Base-by-base conservation (phyloP, 805 yeast species). In the Starmerella sp. region DNA sequence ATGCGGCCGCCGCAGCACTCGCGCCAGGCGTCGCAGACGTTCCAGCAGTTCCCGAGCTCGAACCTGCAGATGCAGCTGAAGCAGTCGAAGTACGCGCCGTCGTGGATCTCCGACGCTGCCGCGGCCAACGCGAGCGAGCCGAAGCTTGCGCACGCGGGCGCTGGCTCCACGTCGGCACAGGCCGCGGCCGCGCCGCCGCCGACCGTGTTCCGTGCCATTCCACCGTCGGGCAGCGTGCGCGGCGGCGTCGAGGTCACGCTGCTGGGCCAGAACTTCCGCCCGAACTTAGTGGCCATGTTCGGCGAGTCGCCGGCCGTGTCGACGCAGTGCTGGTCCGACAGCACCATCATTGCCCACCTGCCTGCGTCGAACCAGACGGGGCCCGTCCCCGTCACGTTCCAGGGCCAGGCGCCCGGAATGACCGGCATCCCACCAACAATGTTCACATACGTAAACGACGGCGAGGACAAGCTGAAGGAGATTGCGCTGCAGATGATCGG, bases 221-320 rank as follows among this genome's bases (percentile, higher is more conserved):
- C 99, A 1, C 84, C 95, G 0, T 93, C 86, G 67, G 99, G 99
- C 2, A 95, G 97, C 9, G 78, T 89, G 11, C 77, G 96, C 59
- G 99, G 99, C 61, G 99, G 98, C 15, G 83, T 90, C 44, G 99
- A 93, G 68, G 86, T 93, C 7, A 93, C 98, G 0, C 72, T 93
- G 50, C 73, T 93, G 45, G 98, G 98, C 2, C 77, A 82, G 49
- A 86, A 88, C 56, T 93, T 93, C 75, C 81, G 83, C 53, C 85
- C 84, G 15, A 96, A 95, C 0, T 72, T 91, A 55, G 73, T 75
- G 29, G 96, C 91, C 14, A 84, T 84, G 69, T 93, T 93, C 71
- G 98, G 98, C 36, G 81, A 70, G 11, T 58, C 60, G 48, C 58
- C 60, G 11, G 69, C 75, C 1, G 61, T 65, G 11, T 84, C 93